Conservation (phyloP, 1,139 yeast species). For the Taphrina populina region DNA sequence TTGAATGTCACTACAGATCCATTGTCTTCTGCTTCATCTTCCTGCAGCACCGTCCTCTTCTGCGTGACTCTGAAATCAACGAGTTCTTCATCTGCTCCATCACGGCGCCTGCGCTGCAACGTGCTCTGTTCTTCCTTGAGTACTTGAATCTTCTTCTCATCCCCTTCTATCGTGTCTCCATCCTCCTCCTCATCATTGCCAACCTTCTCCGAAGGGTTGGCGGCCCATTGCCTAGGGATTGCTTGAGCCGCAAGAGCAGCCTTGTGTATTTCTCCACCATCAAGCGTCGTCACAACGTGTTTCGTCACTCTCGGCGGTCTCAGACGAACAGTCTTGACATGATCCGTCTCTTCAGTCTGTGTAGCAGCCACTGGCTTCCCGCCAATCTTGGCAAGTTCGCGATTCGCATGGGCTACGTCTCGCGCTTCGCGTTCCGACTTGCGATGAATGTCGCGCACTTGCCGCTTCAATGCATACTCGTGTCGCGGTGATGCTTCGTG, state of each 20-base stretch:
- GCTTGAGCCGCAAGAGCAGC: conserved; percentile 29
- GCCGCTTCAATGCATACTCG: conserved; percentile 25
- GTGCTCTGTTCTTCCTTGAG: not conserved
- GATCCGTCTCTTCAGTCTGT: not conserved
- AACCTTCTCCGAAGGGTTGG: not conserved
- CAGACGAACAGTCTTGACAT: conserved; percentile 14
- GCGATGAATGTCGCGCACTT: conserved; percentile 25
- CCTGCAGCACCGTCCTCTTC: not conserved
- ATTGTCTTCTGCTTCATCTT: conserved; percentile 5
- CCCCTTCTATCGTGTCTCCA: not conserved
- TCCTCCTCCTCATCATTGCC: not conserved
- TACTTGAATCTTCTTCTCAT: not conserved
- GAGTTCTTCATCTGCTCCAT: conserved; percentile 23
- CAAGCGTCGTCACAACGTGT: not conserved
- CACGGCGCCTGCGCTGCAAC: no score
- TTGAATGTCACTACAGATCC: conserved; percentile 18
- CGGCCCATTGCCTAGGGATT: conserved; percentile 22
- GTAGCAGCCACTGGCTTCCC: conserved; percentile 16
- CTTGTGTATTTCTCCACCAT: conserved; percentile 22
- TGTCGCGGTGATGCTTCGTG: conserved; percentile 36
- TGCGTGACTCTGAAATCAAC: conserved; percentile 19
- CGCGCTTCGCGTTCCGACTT: conserved; percentile 24
- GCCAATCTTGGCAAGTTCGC: conserved; percentile 27
- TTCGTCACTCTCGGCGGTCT: conserved; percentile 2
- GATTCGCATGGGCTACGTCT: conserved; percentile 21